Conservation (phyloP, 345 rosid genomes). For the Acer negundo region DNA sequence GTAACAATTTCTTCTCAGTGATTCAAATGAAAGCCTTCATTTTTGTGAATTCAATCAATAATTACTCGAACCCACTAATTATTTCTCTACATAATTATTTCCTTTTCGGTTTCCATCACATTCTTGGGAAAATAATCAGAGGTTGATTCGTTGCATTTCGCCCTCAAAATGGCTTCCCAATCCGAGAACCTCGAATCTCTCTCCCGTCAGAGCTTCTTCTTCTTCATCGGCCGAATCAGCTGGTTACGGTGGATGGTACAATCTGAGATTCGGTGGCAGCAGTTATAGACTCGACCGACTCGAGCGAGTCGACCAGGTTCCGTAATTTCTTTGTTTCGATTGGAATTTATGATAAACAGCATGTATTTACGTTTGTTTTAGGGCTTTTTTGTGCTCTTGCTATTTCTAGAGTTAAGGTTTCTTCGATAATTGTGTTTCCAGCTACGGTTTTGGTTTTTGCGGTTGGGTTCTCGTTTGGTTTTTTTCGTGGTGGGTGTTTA, state of each 20-base stretch:
- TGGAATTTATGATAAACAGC: constrained; percentile 50
- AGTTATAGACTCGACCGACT: constrained; percentile 17
- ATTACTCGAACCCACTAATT: constrained; percentile 9
- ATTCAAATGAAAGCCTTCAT: constrained; percentile 33
- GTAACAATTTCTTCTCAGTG: neutral
- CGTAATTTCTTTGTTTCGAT: constrained; percentile 47
- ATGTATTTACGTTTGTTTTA: constrained; percentile 43
- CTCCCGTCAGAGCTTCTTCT: constrained; percentile 18
- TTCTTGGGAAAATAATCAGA: constrained; percentile 20
- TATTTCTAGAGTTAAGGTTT: constrained; percentile 54
- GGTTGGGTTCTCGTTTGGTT: constrained; percentile 58
- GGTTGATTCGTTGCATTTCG: constrained; percentile 1
- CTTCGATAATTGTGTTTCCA: constrained; percentile 50
- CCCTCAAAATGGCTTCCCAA: constrained; percentile 15
- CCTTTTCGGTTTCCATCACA: constrained; percentile 34
- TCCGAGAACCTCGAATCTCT: constrained; percentile 6
- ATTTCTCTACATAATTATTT: constrained; percentile 22
- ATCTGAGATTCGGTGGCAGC: constrained; percentile 26
- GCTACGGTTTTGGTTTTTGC: constrained; percentile 57
- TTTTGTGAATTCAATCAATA: constrained; percentile 21
- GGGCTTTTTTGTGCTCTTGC: constrained; percentile 49
- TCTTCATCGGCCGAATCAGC: constrained; percentile 13
- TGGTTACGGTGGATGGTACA: constrained; percentile 65
- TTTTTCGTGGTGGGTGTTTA: constrained; percentile 46
- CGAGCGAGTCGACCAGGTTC: constrained; percentile 46